Evolutionary conservation across 139 green algal species (phyloP).

Genomic region (Raphidocelis subcapitata): DNA sequence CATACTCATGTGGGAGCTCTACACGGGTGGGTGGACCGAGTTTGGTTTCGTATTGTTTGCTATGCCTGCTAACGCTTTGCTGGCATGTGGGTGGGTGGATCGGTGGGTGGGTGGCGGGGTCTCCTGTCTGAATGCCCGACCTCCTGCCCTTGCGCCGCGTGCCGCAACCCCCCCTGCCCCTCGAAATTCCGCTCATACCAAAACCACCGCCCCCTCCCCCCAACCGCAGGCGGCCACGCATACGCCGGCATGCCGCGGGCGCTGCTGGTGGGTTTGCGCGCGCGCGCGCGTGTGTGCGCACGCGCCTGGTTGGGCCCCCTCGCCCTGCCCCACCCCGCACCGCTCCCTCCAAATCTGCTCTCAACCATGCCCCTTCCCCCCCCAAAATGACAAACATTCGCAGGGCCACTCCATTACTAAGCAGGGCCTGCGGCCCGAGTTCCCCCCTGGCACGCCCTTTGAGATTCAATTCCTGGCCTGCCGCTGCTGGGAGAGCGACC

Average conservation of each 20-base stretch:
- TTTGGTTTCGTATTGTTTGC: no score
- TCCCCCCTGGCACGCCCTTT: constrained; percentile 29
- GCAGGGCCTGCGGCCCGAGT: constrained; percentile 29
- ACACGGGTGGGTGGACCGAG: constrained; percentile 9
- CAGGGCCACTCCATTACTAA: constrained; percentile 42
- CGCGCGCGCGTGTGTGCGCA: no score
- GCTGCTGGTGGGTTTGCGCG: no score
- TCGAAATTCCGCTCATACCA: no score
- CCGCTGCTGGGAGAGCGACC: constrained; percentile 50
- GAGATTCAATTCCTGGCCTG: constrained; percentile 39
- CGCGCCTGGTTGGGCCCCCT: no score
- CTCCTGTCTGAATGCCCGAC: background rate
- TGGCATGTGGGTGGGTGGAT: background rate
- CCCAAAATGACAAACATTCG: no score
- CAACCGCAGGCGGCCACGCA: constrained; percentile 18
- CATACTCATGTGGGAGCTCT: constrained; percentile 42
- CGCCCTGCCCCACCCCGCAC: no score
- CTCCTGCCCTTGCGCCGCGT: no score
- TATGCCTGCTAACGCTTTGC: background rate
- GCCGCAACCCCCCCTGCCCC: no score
- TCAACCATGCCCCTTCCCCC: no score
- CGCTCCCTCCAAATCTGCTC: no score
- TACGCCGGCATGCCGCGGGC: constrained; percentile 35
- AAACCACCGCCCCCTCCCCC: background rate
- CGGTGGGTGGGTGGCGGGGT: background rate